Percentiles rank a stretch among this genome's conserved stretches.
Evolutionary conservation across 352 stramenopile genomes (phyloP).

Genomic region (Pythium aquatile): DNA sequence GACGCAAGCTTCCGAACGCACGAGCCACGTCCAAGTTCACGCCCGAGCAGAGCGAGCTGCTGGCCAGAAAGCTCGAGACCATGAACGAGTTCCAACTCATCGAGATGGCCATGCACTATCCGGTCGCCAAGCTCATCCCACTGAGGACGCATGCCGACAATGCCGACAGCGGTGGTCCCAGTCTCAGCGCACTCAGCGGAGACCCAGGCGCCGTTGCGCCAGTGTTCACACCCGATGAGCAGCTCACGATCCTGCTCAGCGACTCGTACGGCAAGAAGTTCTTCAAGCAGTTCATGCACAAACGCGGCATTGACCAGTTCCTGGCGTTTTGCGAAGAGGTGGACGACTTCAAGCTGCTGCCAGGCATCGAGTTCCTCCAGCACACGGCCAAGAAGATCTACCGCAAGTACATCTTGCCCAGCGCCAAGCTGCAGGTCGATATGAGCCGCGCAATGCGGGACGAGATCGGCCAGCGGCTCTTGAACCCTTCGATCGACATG

Average conservation of each 20-base stretch:
- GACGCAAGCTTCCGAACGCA: slow-evolving; percentile 6
- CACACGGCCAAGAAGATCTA: slow-evolving; percentile 87
- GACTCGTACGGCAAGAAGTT: slow-evolving; percentile 71
- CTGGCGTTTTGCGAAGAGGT: slow-evolving; percentile 79
- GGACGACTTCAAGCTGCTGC: slow-evolving; percentile 75
- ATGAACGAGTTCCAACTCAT: slow-evolving; percentile 75
- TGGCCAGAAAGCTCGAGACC: slow-evolving; percentile 53
- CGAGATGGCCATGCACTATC: slow-evolving; percentile 68
- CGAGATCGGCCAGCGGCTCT: slow-evolving; percentile 61
- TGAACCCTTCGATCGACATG: slow-evolving; percentile 80
- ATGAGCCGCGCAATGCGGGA: slow-evolving; percentile 82
- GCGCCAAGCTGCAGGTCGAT: slow-evolving; percentile 75
- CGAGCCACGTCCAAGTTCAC: slow-evolving; percentile 26
- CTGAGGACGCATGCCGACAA: slow-evolving; percentile 19
- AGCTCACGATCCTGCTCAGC: slow-evolving; percentile 44
- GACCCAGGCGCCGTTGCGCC: neutral
- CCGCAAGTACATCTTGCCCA: slow-evolving; percentile 79
- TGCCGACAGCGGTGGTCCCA: slow-evolving; percentile 7
- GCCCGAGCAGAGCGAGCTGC: slow-evolving; percentile 45
- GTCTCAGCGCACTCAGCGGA: neutral
- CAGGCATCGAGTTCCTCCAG: slow-evolving; percentile 81
- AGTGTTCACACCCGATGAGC: slow-evolving; percentile 44
- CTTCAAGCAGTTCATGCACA: slow-evolving; percentile 76
- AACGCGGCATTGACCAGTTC: slow-evolving; percentile 55
- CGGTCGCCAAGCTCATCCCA: slow-evolving; percentile 70